Evolutionary conservation across 2,329 filamentous ascomycete genomes (phyloP), one percentile per base, ranked within the genome.

Genomic region (Penicillium psychrosexuale): DNA sequence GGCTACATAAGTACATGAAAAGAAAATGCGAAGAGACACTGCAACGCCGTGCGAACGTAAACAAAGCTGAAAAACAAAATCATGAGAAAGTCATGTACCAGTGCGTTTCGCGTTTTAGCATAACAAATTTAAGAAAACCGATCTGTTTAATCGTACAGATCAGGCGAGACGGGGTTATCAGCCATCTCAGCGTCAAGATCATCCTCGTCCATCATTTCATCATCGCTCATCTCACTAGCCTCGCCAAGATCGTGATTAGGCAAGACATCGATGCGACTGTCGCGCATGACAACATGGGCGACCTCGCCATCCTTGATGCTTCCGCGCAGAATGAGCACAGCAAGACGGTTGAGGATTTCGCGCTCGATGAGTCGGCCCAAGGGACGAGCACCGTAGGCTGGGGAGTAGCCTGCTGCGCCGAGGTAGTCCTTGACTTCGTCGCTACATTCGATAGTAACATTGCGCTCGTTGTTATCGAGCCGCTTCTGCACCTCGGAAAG

Each of bases 391-490:
- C 94, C 94, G 68, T 99, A 99, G 0, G 90, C 91, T 1, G 94
- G 94, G 13, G 90, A 96, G 78, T 99, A 99, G 9, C 94, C 94
- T 0, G 92, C 89, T 38, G 84, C 85, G 65, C 91, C 94, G 8
- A 99, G 84, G 73, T 96, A 97, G 70, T 97, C 91, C 71, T 93
- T 94, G 67, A 94, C 94, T 58, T 91, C 89, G 1, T 89, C 82
- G 1, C 87, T 86, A 55, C 95, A 86, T n/a, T 87, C 78, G 66
- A 99, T 95, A n/a, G 63, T 70, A 48, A 99, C 88, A 62, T 95
- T 93, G 67, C 91, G 87, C 56, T 87, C 86, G 70, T 99, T 99
- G 67, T 86, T 81, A 31, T 81, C 77, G n/a, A 99, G 84, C 39
- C 94, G 90, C 72, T 90, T 90, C 81, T 99, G 94, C 59, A 99